Conservation (phyloP, 768 basidiomycete genomes). For the Hygrocybe punicea region DNA sequence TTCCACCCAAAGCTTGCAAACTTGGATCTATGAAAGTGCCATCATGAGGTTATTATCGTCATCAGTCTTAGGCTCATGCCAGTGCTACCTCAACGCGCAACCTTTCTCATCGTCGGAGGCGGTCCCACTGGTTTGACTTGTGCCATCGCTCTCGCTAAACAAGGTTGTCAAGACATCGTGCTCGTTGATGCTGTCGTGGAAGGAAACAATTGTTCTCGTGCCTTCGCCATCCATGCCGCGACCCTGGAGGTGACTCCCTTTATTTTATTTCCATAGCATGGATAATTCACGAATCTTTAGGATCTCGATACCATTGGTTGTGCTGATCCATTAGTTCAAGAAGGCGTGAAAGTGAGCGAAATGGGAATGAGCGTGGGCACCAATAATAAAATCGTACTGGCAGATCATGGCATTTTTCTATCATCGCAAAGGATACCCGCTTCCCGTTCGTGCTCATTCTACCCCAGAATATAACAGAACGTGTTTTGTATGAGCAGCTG, state of each 20-base stretch:
- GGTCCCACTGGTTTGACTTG: slow-evolving; percentile 48
- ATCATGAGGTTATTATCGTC: no score
- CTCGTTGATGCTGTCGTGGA: slow-evolving; percentile 39
- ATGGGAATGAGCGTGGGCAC: slow-evolving; percentile 33
- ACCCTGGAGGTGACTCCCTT: slow-evolving; percentile 41
- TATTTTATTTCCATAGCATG: neutral
- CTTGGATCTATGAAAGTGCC: no score
- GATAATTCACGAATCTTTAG: slow-evolving; percentile 24
- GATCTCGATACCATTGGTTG: slow-evolving; percentile 44
- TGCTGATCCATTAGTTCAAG: slow-evolving; percentile 36
- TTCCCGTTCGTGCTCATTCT: slow-evolving; percentile 44
- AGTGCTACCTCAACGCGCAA: slow-evolving; percentile 30
- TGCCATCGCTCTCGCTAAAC: slow-evolving; percentile 44
- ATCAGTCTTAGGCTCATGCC: no score
- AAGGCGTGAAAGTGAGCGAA: slow-evolving; percentile 31
- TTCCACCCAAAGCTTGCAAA: no score
- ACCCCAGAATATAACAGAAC: slow-evolving; percentile 46
- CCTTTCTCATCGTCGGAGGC: slow-evolving; percentile 49
- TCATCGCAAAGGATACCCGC: slow-evolving; percentile 40
- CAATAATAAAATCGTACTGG: no score
- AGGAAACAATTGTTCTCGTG: slow-evolving; percentile 41
- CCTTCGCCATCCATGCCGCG: slow-evolving; percentile 47
- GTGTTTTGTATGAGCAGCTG: slow-evolving; percentile 35
- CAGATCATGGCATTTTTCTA: slow-evolving; percentile 32
- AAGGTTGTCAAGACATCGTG: slow-evolving; percentile 41